phyloP scores from a whole-genome alignment of 495 filamentous ascomycete species.

The Cenococcum geophilum region DNA sequence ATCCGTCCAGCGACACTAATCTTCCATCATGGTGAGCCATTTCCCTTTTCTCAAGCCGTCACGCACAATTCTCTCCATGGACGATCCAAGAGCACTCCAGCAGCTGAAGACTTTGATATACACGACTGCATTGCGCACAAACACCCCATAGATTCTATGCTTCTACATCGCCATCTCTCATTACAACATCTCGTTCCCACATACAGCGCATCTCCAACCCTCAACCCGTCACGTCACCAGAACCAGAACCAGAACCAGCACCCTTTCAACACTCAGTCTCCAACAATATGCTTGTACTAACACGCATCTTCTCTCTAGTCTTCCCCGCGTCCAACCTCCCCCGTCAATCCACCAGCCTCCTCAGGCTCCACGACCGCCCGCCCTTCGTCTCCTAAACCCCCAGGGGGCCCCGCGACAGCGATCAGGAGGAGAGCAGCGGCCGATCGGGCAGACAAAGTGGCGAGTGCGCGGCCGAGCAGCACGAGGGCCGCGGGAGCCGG shows the following conservation, averaged over 20 bases:
- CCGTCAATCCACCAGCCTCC: slow-evolving; percentile 42
- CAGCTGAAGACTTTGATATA: background rate
- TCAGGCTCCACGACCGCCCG: slow-evolving; percentile 63
- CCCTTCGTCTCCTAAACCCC: slow-evolving; percentile 77
- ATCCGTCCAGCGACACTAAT: background rate
- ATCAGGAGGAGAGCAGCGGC: slow-evolving; percentile 90
- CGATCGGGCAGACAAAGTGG: slow-evolving; percentile 89
- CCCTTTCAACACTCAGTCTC: too few relatives aligned
- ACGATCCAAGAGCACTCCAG: background rate
- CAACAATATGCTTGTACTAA: background rate
- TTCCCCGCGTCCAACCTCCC: slow-evolving; percentile 68
- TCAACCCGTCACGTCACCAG: too few relatives aligned
- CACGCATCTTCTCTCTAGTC: slow-evolving; percentile 45
- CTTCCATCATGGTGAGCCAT: background rate
- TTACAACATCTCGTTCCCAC: too few relatives aligned
- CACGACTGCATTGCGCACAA: background rate
- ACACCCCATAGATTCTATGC: too few relatives aligned
- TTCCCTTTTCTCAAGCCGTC: background rate
- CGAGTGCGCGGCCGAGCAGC: slow-evolving; percentile 82
- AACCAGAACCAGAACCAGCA: too few relatives aligned
- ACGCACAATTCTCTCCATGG: background rate
- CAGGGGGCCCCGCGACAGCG: slow-evolving; percentile 91
- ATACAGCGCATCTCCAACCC: too few relatives aligned
- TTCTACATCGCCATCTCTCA: too few relatives aligned
- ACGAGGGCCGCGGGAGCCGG: slow-evolving; percentile 91